Conservation (phyloP, 2,329 filamentous ascomycete genomes). For the Aureobasidium sp. region DNA sequence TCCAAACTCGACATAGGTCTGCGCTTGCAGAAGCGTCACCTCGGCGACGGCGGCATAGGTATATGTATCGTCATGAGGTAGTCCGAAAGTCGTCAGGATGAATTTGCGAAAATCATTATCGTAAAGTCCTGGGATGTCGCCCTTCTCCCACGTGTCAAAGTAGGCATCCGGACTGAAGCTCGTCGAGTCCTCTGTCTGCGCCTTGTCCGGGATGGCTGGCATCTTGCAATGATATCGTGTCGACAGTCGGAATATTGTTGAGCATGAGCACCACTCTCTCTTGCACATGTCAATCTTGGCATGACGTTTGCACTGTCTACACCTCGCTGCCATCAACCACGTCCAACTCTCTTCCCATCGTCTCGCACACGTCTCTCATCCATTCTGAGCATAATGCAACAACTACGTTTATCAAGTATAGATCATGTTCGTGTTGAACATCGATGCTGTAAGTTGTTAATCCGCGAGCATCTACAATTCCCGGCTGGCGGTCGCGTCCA, state of each 20-base stretch:
- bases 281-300: conserved; percentile 13
- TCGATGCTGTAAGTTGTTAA: not conserved
- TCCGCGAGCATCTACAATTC: not conserved
- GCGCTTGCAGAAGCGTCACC: conserved; percentile 45
- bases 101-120: conserved; percentile 40
- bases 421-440: no score
- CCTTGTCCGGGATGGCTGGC: conserved; percentile 26
- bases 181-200: conserved; percentile 34
- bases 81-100: conserved; percentile 42
- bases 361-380: not conserved
- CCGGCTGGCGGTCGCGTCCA: not conserved
- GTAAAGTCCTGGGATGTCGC: conserved; percentile 31
- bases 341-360: not conserved
- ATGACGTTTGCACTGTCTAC: not conserved
- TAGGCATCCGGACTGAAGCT: conserved; percentile 42
- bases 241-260: not conserved
- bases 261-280: not conserved
- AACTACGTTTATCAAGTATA: no score
- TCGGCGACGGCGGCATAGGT: conserved; percentile 45
- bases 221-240: conserved; percentile 17
- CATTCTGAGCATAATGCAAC: no score
- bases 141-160: conserved; percentile 37
- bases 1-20: conserved; percentile 43
- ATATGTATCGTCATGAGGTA: conserved; percentile 40
- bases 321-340: not conserved